Base-by-base conservation (phyloP, 192 early-diverging fungal species). In the Bifiguratus adelaidae region DNA sequence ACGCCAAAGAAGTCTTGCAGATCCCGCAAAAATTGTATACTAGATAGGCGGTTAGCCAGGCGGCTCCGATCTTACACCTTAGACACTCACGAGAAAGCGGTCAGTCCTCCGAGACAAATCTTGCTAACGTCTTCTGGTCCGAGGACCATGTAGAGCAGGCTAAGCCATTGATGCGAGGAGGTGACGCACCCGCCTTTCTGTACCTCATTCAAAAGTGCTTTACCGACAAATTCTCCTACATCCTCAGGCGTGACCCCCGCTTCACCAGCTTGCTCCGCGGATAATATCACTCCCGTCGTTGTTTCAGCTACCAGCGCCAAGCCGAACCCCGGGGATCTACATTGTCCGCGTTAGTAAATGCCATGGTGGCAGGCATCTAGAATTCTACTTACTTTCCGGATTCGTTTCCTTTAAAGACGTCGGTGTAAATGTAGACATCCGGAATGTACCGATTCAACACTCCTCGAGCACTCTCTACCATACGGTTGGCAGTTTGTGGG, bases 351-450 rank as follows among this genome's bases (percentile, higher is more conserved):
- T n/a, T 20, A 47, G 18, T n/a, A n/a, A n/a, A n/a, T n/a, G n/a
- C n/a, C n/a, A 13, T 30, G 9, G 26, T 27, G 29, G 15, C 20
- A 4, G 4, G 7, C n/a, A 7, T 18, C 8, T 33, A n/a, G 8
- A 33, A 33, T n/a, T 11, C 12, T 45, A 53, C 62, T 55, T 52
- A 68, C 44, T 82, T 61, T 26, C 95, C 93, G 13, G 85, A 82
- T 50, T 98, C 92, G 6, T 81, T 85, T n/a, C 95, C 93, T 57
- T 92, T 92, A 62, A 87, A 96, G 36, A 94, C 88, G 67, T 97
- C 95, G 20, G 95, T 92, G 65, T 92, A 95, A 43, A 99, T 83
- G 57, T 95, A 95, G 26, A 99, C 87, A 58, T 99, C 93, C 4
- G 92, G 92, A 50, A 97, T 94, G 63, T 85, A 97, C 48, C 80